A percentile compares a stretch with the other conserved stretches of the same genome.
phyloP scores from a whole-genome alignment of 495 filamentous ascomycete genomes.

The Peziza echinospora region DNA sequence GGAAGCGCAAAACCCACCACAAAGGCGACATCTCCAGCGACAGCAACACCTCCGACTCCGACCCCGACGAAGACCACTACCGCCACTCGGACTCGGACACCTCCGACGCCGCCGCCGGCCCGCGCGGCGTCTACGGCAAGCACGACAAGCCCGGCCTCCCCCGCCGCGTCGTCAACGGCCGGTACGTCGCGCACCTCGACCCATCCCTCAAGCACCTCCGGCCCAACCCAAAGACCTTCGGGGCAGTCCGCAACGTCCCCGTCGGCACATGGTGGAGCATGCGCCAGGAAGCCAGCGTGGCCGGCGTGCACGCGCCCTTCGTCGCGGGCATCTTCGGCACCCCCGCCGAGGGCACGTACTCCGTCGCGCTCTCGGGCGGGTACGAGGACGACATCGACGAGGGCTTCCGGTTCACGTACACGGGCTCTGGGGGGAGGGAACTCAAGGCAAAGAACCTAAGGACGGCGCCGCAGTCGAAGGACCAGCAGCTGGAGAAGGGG shows the following conservation, averaged over 20 bases:
- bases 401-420: slow-evolving; percentile 20
- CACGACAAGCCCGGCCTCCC: background rate
- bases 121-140: background rate
- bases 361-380: slow-evolving; percentile 18
- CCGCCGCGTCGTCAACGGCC: slow-evolving; percentile 1
- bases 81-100: too few relatives aligned
- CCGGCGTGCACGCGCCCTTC: slow-evolving; percentile 4
- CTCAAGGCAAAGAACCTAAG: slow-evolving; percentile 18
- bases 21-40: too few relatives aligned
- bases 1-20: too few relatives aligned
- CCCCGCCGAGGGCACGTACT: slow-evolving; percentile 8
- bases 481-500: slow-evolving; percentile 11
- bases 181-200: slow-evolving; percentile 6
- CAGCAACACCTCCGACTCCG: too few relatives aligned
- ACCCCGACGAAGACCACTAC: too few relatives aligned
- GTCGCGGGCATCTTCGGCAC: slow-evolving; percentile 16
- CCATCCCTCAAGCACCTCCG: slow-evolving; percentile 3
- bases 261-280: background rate
- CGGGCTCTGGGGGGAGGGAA: slow-evolving; percentile 18
- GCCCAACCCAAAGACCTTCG: slow-evolving; percentile 8
- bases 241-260: slow-evolving; percentile 1
- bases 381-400: slow-evolving; percentile 20
- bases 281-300: background rate
- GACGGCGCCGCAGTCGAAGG: slow-evolving; percentile 14
- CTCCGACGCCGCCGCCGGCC: too few relatives aligned